phyloP scores from a whole-genome alignment of 2,329 filamentous ascomycete species.

The Fusarium mexicanum region DNA sequence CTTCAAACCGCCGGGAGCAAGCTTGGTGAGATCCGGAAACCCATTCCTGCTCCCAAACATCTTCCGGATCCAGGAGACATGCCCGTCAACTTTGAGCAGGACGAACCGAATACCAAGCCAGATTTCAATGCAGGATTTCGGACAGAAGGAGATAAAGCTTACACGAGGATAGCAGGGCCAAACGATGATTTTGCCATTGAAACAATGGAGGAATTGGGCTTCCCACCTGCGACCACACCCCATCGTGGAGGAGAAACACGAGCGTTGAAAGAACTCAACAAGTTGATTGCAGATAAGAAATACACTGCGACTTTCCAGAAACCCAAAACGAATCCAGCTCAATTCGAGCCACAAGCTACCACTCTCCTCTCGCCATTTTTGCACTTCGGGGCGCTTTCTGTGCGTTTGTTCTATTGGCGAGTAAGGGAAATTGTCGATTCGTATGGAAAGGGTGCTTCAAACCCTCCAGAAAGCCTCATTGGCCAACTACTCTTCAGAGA shows the following conservation, averaged over 20 bases:
- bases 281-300: slow-evolving; percentile 68
- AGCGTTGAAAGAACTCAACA: slow-evolving; percentile 66
- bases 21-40: slow-evolving; percentile 68
- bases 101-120: slow-evolving; percentile 58
- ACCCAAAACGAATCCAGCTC: slow-evolving; percentile 78
- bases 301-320: slow-evolving; percentile 81
- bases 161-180: slow-evolving; percentile 71
- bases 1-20: slow-evolving; percentile 71
- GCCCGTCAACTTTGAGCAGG: slow-evolving; percentile 66
- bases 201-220: slow-evolving; percentile 75
- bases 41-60: slow-evolving; percentile 66
- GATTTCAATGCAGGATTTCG: slow-evolving; percentile 71
- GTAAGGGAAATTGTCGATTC: slow-evolving; percentile 69
- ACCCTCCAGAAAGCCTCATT: slow-evolving; percentile 73
- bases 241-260: slow-evolving; percentile 76
- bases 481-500: slow-evolving; percentile 82
- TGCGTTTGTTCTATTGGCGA: slow-evolving; percentile 78
- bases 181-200: slow-evolving; percentile 75
- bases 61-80: slow-evolving; percentile 74
- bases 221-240: slow-evolving; percentile 70
- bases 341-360: slow-evolving; percentile 76
- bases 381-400: slow-evolving; percentile 78
- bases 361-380: slow-evolving; percentile 78
- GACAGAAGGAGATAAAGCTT: slow-evolving; percentile 64
- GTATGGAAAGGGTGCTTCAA: slow-evolving; percentile 65